phyloP scores from a whole-genome alignment of 2,329 filamentous ascomycete genomes.

The Ploettnerulaceae sp. region DNA sequence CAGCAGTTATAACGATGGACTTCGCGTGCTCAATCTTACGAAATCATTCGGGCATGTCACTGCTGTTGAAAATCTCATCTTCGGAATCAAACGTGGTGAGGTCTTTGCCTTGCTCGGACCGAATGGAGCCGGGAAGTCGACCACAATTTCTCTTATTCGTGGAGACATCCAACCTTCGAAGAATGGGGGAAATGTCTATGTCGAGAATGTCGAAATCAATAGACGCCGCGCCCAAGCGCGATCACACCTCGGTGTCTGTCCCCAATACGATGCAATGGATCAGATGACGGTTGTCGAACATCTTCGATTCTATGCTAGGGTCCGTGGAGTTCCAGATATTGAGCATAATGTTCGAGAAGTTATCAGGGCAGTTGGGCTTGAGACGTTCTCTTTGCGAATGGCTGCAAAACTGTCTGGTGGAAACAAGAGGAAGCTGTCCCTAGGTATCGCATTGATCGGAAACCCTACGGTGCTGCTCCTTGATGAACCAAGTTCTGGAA shows the following conservation, averaged over 20 bases:
- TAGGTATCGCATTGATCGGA: conserved; percentile 88
- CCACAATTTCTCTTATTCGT: conserved; percentile 81
- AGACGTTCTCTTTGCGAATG: conserved; percentile 66
- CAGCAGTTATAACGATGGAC: conserved; percentile 44
- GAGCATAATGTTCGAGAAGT: conserved; percentile 74
- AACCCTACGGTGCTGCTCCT: conserved; percentile 83
- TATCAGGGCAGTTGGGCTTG: conserved; percentile 73
- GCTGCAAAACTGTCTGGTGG: conserved; percentile 78
- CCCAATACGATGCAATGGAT: conserved; percentile 80
- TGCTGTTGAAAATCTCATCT: conserved; percentile 85
- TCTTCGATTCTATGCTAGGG: conserved; percentile 78
- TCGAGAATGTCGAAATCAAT: conserved; percentile 74
- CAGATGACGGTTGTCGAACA: conserved; percentile 87
- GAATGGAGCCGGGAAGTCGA: conserved; percentile 88
- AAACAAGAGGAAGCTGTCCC: conserved; percentile 86
- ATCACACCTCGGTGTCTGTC: conserved; percentile 81
- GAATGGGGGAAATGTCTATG: conserved; percentile 71
- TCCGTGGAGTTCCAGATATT: conserved; percentile 72
- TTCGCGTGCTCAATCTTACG: conserved; percentile 74
- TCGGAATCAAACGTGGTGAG: conserved; percentile 73
- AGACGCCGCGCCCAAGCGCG: conserved; percentile 67
- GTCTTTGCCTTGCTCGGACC: conserved; percentile 87
- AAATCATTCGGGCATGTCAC: conserved; percentile 73
- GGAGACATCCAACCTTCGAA: conserved; percentile 73
- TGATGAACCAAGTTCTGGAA: conserved; percentile 82